phyloP scores from a whole-genome alignment of 352 stramenopile species.

The Globisporangium abappressorium region DNA sequence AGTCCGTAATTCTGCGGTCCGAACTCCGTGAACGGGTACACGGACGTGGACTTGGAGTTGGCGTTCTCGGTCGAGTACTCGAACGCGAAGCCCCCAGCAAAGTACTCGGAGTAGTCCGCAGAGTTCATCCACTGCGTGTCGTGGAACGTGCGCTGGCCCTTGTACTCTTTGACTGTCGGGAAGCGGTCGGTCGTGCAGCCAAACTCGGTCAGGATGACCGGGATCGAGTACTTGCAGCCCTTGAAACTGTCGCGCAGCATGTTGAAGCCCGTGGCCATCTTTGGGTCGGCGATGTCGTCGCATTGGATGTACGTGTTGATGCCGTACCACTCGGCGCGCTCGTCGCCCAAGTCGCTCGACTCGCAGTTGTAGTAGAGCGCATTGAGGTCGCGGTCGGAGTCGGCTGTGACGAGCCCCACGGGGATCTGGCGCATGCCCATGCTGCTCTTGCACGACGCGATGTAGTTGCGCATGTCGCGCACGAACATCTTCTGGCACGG shows the following conservation, averaged over 20 bases:
- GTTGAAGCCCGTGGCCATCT: constrained; percentile 53
- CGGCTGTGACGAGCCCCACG: constrained; percentile 70
- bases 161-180: constrained; percentile 54
- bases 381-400: constrained; percentile 57
- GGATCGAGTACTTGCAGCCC: constrained; percentile 55
- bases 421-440: constrained; percentile 60
- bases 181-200: constrained; percentile 46
- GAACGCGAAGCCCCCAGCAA: constrained; percentile 68
- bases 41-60: constrained; percentile 51
- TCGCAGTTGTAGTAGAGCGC: constrained; percentile 84
- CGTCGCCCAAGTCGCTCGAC: constrained; percentile 56
- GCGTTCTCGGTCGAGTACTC: constrained; percentile 80
- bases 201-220: constrained; percentile 59
- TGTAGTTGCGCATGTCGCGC: constrained; percentile 80
- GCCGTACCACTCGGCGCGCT: constrained; percentile 84
- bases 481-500: constrained; percentile 90
- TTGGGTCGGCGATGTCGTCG: constrained; percentile 41
- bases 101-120: constrained; percentile 46
- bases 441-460: constrained; percentile 37
- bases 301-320: constrained; percentile 85
- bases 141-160: constrained; percentile 75
- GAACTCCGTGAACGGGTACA: constrained; percentile 66
- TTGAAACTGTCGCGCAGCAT: constrained; percentile 57
- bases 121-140: constrained; percentile 62
- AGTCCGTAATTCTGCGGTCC: constrained; percentile 75